Evolutionary conservation across 1,284 basidiomycete genomes (phyloP).

Genomic region (Ganoderma lucidum): DNA sequence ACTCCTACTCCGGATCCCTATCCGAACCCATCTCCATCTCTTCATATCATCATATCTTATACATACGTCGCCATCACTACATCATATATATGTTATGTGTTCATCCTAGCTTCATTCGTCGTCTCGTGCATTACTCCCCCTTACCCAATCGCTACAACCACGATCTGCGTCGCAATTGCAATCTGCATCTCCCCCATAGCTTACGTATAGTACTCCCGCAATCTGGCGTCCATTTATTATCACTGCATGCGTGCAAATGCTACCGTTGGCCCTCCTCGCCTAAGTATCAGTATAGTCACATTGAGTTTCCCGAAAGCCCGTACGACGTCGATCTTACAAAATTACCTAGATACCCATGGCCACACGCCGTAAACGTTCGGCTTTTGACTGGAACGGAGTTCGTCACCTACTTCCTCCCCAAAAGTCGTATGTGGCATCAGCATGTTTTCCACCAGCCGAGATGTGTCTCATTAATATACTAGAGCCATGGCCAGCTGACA

Average conservation of each 20-base stretch:
- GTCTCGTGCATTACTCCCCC: background rate
- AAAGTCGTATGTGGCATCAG: no score
- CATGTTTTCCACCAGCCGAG: no score
- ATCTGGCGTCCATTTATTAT: background rate
- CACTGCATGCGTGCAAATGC: background rate
- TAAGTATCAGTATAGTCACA: background rate
- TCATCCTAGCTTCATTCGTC: background rate
- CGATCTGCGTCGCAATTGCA: background rate
- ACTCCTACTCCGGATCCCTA: background rate
- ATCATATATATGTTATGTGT: background rate
- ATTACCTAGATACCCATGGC: background rate
- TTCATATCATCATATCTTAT: background rate
- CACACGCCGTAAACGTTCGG: no score
- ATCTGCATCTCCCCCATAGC: background rate
- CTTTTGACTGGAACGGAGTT: no score
- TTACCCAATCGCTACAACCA: background rate
- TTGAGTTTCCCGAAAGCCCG: background rate
- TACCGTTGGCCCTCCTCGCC: background rate
- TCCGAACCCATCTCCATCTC: background rate
- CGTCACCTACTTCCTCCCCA: no score
- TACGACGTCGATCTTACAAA: background rate
- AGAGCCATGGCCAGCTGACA: no score
- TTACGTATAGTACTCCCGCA: background rate
- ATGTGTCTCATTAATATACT: no score
- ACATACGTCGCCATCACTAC: background rate